Conservation (phyloP, 345 rosid species). For the Heritiera fomes region DNA sequence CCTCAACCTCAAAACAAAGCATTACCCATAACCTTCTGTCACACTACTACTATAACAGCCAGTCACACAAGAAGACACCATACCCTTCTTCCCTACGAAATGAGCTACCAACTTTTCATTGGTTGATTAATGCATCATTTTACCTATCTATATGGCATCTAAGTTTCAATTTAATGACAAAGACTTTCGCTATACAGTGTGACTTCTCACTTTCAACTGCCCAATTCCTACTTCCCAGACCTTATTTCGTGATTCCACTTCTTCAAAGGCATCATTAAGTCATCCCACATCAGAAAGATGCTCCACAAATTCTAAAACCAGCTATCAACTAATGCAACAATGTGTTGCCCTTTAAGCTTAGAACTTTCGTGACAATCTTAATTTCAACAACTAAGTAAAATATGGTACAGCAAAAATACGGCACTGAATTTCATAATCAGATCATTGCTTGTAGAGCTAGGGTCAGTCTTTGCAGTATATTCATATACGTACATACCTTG, state of each 20-base stretch:
- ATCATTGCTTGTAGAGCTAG: not conserved
- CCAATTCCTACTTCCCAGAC: not conserved
- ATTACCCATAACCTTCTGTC: not conserved
- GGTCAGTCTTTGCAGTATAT: slow-evolving; percentile 1
- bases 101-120: not conserved
- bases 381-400: slow-evolving; percentile 1
- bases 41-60: not conserved
- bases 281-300: not conserved
- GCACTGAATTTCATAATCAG: not conserved
- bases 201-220: too few species aligned
- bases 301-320: not conserved
- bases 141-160: not conserved
- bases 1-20: not conserved
- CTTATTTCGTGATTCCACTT: not conserved
- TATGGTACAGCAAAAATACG: not conserved
- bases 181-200: not conserved
- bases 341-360: not conserved
- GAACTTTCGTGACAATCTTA: not conserved
- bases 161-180: not conserved
- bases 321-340: not conserved
- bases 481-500: slow-evolving; percentile 51
- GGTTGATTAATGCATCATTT: slow-evolving; percentile 1
- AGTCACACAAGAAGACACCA: not conserved
- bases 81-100: not conserved
- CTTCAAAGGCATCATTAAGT: not conserved